These are phyloP conservation scores for Jimgerdemannia flammicorona DNA, from an alignment of 192 early-diverging fungal genomes.

Conservation along the genomic window DNA sequence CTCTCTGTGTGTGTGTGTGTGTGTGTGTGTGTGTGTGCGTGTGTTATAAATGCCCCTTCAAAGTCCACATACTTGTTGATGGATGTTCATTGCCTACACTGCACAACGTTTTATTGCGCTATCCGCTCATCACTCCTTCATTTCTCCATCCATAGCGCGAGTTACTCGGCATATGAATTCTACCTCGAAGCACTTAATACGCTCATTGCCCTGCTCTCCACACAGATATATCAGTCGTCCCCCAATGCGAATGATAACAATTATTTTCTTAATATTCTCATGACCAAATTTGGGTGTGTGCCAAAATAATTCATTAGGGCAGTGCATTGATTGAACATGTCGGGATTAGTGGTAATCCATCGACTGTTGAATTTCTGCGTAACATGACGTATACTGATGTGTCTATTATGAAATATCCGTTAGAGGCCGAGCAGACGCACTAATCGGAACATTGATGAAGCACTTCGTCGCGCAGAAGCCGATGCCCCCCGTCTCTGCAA, in stretches of 20 bases:
- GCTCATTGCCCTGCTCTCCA: constrained; percentile 58
- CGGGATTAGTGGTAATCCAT: too few relatives aligned
- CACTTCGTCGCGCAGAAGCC: constrained; percentile 51
- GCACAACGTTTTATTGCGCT: not conserved
- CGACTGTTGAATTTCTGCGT: not conserved
- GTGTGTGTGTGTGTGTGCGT: too few relatives aligned
- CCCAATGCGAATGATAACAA: constrained; percentile 37
- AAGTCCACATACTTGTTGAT: not conserved
- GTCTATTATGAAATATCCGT: not conserved
- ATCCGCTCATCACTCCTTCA: not conserved
- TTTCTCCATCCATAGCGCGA: constrained; percentile 26
- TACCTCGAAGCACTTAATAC: constrained; percentile 63
- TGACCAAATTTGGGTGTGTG: constrained; percentile 51
- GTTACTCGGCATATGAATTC: constrained; percentile 56
- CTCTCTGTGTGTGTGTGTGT: not conserved
- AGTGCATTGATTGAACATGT: too few relatives aligned
- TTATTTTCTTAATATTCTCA: constrained; percentile 67
- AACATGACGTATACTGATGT: not conserved
- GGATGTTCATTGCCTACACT: too few relatives aligned
- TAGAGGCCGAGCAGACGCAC: constrained; percentile 56
- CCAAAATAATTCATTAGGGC: not conserved
- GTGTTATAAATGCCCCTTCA: too few relatives aligned
- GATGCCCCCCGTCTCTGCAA: constrained; percentile 36
- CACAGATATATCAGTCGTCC: constrained; percentile 48
- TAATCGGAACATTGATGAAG: constrained; percentile 45